Evolutionary conservation across 495 filamentous ascomycete species (phyloP), one percentile per base, ranked within the genome.

Genomic region (Penicillium coprophilum): DNA sequence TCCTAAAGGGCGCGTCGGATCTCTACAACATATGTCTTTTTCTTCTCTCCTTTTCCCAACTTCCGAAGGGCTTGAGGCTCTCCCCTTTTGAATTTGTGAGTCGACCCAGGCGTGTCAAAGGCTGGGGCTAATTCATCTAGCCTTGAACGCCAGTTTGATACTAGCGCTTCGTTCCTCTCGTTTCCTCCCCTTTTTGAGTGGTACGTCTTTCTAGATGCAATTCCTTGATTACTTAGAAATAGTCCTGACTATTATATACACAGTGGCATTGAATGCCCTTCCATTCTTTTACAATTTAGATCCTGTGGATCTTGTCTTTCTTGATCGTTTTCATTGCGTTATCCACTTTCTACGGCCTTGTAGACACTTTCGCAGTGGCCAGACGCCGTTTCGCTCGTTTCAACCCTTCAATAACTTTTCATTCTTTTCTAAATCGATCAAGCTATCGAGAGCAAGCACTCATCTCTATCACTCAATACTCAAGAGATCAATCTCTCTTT

Each of bases 211-310:
- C 7, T 6, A 21, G 32, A 40, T 32, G 13, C 19, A 20, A 44
- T 34, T 38, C 2, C 30, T 45, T 13, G 40, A 31, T 54, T 0
- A 17, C 17, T 47, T 12, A 17, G 12, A 46, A 10, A 34, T 57
- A 34, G 53, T 46, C 23, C 47, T 56, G 52, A 52, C 46, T 11
- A 38, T 40, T 8, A 12, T 47, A 4, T 27, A 36, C 27, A 54
- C 53, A 68, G 63, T 63, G 73, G 70, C 68, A 73, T 74, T 76
- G 73, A 76, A 54, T 73, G 71, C 66, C 67, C 32, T 64, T 68
- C 15, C 63, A 59, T 63, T 66, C 60, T 32, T 71, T 68, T 58
- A 45, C 61, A 39, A 57, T 47, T 47, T 56, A 46, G 53, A 45
- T 57, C 46, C 58, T 41, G 50, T 53, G 47, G 34, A 53, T 46